Conservation (phyloP, 78 protist species). For the Protostelium mycophagum region DNA sequence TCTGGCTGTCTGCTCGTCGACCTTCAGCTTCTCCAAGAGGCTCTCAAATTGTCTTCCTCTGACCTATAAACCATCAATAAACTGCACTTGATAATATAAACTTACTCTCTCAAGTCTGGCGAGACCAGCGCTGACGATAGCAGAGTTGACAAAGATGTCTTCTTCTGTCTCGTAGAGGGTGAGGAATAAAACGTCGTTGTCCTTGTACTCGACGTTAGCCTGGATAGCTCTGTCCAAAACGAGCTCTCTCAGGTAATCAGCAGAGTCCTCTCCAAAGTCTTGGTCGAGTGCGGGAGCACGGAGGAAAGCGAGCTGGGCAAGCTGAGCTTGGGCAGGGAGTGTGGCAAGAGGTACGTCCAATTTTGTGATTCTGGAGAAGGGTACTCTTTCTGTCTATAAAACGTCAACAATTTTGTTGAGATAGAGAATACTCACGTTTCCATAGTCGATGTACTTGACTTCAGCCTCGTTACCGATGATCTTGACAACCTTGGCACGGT, state of each 20-base stretch:
- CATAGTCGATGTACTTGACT: not conserved
- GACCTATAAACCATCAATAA: not conserved
- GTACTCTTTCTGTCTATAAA: not conserved
- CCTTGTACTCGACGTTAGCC: slow-evolving; percentile 21
- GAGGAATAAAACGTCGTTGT: slow-evolving; percentile 9
- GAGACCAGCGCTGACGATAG: slow-evolving; percentile 44
- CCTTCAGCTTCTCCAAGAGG: not conserved
- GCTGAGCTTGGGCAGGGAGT: not conserved
- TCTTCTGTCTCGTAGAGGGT: slow-evolving; percentile 16
- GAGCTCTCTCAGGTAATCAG: not conserved
- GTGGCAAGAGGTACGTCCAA: not conserved
- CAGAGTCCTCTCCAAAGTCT: slow-evolving; percentile 1
- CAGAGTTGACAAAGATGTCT: slow-evolving; percentile 22
- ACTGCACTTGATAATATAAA: not conserved
- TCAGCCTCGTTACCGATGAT: not conserved
- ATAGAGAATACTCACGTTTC: not conserved
- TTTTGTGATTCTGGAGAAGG: not conserved
- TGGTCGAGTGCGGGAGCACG: not conserved
- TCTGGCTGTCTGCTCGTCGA: slow-evolving; percentile 30
- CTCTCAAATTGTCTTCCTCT: not conserved
- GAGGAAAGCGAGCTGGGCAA: not conserved
- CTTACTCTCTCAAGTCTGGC: slow-evolving; percentile 15
- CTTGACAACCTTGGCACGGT: not conserved
- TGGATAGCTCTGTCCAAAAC: not conserved
- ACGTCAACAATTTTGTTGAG: not conserved